Conservation (phyloP, 805 yeast genomes). For the Wickerhamiella lipophila region DNA sequence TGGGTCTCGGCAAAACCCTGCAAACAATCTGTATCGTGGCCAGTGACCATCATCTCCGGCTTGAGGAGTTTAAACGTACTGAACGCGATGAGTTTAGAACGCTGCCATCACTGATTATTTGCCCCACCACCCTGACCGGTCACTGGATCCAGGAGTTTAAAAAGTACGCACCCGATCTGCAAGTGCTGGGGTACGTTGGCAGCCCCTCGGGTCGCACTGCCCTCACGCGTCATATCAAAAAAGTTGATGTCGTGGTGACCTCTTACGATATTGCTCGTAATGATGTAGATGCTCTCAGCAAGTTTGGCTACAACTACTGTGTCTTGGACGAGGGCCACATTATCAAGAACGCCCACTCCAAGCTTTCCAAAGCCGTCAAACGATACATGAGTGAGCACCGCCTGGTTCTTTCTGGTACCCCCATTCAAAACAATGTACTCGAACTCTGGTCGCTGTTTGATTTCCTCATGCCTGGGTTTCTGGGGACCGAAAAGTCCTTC, state of each 20-base stretch:
- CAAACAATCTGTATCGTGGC: constrained; percentile 96
- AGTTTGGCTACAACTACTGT: constrained; percentile 75
- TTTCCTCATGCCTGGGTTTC: constrained; percentile 95
- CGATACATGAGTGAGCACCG: constrained; percentile 75
- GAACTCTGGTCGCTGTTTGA: constrained; percentile 97
- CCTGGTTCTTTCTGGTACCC: constrained; percentile 87
- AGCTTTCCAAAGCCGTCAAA: constrained; percentile 80
- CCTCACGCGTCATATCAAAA: constrained; percentile 39
- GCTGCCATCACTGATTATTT: constrained; percentile 73
- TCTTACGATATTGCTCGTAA: constrained; percentile 95
- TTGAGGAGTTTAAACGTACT: constrained; percentile 50
- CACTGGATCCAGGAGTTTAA: constrained; percentile 96
- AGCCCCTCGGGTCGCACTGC: constrained; percentile 59
- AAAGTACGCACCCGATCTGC: constrained; percentile 79
- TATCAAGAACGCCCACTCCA: constrained; percentile 81
- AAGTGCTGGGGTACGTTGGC: constrained; percentile 83
- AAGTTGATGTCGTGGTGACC: constrained; percentile 78
- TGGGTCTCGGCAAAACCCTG: constrained; percentile 96
- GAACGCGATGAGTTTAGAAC: constrained; percentile 52
- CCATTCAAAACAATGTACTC: constrained; percentile 91
- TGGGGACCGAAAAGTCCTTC: constrained; percentile 88
- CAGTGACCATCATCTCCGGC: constrained; percentile 82
- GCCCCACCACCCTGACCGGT: constrained; percentile 97
- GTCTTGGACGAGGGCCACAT: constrained; percentile 97
- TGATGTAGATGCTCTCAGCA: constrained; percentile 54